Percentiles rank a stretch among this genome's conserved stretches.
Evolutionary conservation across 139 green algal genomes (phyloP).

Genomic region (Pseudopediastrum boryanum): DNA sequence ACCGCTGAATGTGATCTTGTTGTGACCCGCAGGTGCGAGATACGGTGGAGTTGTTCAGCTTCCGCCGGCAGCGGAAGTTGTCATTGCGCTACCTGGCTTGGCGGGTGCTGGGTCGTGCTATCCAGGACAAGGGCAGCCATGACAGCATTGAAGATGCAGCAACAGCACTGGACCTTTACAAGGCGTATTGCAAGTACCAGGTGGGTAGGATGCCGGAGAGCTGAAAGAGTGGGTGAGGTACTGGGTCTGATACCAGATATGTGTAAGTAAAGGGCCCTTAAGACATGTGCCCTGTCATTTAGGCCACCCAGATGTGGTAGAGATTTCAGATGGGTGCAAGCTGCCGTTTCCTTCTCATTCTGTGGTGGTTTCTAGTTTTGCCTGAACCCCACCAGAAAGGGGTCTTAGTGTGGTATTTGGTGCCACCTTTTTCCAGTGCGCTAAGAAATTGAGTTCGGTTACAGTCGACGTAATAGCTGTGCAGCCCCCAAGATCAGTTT

Average conservation of each 20-base stretch:
- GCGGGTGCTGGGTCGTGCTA: slow-evolving; percentile 83
- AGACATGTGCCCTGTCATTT: not conserved
- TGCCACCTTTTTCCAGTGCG: no score
- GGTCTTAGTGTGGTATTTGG: no score
- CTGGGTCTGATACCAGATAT: not conserved
- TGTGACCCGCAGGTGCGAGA: slow-evolving; percentile 90
- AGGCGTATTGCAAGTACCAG: slow-evolving; percentile 76
- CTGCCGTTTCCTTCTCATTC: not conserved
- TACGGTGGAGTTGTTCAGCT: slow-evolving; percentile 93
- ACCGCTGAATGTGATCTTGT: no score
- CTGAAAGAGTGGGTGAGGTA: no score
- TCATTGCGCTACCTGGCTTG: slow-evolving; percentile 89
- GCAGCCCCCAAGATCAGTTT: no score
- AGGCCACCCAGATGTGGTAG: not conserved
- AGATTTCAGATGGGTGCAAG: not conserved
- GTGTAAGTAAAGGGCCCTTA: not conserved
- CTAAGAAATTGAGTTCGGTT: no score
- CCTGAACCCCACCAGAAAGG: not conserved
- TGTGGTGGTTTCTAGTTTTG: not conserved
- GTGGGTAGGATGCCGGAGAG: not conserved
- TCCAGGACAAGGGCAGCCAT: slow-evolving; percentile 79
- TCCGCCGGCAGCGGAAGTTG: slow-evolving; percentile 86
- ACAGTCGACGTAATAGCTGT: no score
- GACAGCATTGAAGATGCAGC: slow-evolving; percentile 94
- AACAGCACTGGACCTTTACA: slow-evolving; percentile 85